Conservation (phyloP, 179 eudicot species). For the Corrigiola litoralis region DNA sequence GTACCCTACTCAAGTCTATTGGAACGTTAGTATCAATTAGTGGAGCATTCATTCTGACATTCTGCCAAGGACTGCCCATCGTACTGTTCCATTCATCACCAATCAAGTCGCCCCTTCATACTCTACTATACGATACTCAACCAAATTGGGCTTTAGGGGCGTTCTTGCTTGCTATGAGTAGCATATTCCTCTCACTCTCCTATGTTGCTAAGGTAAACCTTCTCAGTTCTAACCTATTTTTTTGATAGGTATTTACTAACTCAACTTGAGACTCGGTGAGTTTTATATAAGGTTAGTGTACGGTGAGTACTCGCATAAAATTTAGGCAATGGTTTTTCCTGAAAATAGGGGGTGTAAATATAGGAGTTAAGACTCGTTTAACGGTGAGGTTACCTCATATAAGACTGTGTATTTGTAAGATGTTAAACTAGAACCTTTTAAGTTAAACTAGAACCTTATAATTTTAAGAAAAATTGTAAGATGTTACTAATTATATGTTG, state of each 20-base stretch:
- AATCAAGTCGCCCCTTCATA: not conserved
- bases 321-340: not conserved
- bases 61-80: constrained; percentile 34
- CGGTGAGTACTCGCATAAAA: not conserved
- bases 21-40: constrained; percentile 37
- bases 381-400: too few species aligned
- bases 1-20: constrained; percentile 22
- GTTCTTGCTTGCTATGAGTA: constrained; percentile 22
- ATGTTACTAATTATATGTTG: not conserved
- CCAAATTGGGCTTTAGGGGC: constrained; percentile 37
- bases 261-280: too few species aligned
- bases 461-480: too few species aligned
- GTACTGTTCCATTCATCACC: constrained; percentile 7
- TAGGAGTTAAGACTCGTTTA: too few species aligned
- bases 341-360: too few species aligned
- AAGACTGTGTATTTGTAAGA: too few species aligned
- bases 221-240: not conserved
- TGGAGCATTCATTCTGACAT: constrained; percentile 33
- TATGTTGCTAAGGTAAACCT: constrained; percentile 19
- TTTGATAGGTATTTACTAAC: too few species aligned
- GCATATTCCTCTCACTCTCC: constrained; percentile 25
- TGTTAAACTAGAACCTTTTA: too few species aligned
- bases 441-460: too few species aligned
- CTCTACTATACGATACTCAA: constrained; percentile 5
- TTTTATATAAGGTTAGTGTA: not conserved